These are phyloP conservation scores for Roridomyces roridus DNA, from an alignment of 768 basidiomycete genomes.

Conservation along the genomic window DNA sequence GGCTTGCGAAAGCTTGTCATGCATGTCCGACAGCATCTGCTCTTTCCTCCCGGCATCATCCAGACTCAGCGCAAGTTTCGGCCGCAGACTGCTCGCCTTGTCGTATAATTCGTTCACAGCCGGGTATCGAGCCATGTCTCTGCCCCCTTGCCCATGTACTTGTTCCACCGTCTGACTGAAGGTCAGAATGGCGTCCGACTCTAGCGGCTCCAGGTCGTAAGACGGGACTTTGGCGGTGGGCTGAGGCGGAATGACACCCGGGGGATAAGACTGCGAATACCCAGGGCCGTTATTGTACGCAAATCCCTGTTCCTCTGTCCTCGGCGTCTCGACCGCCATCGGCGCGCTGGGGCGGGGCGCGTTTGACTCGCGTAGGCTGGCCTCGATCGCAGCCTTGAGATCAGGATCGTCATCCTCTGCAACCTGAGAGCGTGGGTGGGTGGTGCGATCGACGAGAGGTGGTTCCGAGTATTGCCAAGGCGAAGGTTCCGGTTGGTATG, in stretches of 20 bases:
- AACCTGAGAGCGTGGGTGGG: constrained; percentile 44
- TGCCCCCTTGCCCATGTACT: constrained; percentile 76
- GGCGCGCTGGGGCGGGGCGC: constrained; percentile 85
- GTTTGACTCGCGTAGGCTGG: constrained; percentile 85
- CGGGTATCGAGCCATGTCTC: constrained; percentile 82
- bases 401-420: constrained; percentile 93
- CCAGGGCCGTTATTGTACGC: constrained; percentile 40
- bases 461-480: constrained; percentile 72
- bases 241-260: constrained; percentile 40
- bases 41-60: constrained; percentile 89
- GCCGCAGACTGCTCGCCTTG: constrained; percentile 77
- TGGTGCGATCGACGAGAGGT: constrained; percentile 66
- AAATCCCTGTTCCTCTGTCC: constrained; percentile 46
- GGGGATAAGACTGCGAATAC: constrained; percentile 54
- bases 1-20: constrained; percentile 90
- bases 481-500: constrained; percentile 61
- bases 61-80: constrained; percentile 82
- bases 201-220: constrained; percentile 82
- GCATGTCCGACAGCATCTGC: constrained; percentile 90
- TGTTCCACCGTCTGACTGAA: constrained; percentile 93
- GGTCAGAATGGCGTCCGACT: constrained; percentile 85
- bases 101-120: constrained; percentile 86
- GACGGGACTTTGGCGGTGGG: constrained; percentile 65
- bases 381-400: constrained; percentile 92
- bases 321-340: constrained; percentile 57